Percentiles rank a stretch among this genome's conserved stretches.
These are phyloP conservation scores for Ceratocystis destructans DNA, from an alignment of 2,329 filamentous ascomycete species.

Conservation along the genomic window DNA sequence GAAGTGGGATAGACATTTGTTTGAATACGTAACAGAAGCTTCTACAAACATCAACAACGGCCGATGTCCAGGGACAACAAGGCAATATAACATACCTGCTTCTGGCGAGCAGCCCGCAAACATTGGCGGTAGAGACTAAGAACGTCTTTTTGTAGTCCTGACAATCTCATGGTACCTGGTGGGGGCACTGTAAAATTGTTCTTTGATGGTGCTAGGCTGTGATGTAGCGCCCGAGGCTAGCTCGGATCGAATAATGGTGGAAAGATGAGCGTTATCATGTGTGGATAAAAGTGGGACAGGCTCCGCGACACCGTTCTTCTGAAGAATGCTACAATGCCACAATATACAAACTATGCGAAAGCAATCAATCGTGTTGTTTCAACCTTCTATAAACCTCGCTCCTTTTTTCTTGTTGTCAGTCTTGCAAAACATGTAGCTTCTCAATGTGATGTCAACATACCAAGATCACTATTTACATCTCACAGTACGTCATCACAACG, in stretches of 20 bases:
- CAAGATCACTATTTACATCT: background rate
- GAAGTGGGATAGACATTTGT: background rate
- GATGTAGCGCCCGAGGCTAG: background rate
- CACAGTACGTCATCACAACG: conserved; percentile 53
- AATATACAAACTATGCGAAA: too few relatives aligned
- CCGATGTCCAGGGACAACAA: background rate
- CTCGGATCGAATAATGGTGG: background rate
- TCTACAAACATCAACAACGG: background rate
- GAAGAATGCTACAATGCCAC: too few relatives aligned
- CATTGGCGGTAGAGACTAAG: conserved; percentile 76
- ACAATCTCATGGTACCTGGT: conserved; percentile 38
- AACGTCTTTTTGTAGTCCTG: conserved; percentile 83
- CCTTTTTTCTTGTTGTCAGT: too few relatives aligned
- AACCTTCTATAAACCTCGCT: too few relatives aligned
- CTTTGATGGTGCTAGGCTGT: background rate
- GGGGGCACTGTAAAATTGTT: background rate
- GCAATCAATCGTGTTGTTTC: too few relatives aligned
- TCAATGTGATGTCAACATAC: too few relatives aligned
- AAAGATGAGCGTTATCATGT: background rate
- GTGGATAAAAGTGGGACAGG: background rate
- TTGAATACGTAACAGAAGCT: background rate
- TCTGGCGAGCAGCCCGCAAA: conserved; percentile 64
- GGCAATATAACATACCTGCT: conserved; percentile 51
- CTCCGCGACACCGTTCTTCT: too few relatives aligned
- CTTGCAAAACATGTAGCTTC: too few relatives aligned